Conservation (phyloP, 345 rosid species). For the Hibiscus syriacus region DNA sequence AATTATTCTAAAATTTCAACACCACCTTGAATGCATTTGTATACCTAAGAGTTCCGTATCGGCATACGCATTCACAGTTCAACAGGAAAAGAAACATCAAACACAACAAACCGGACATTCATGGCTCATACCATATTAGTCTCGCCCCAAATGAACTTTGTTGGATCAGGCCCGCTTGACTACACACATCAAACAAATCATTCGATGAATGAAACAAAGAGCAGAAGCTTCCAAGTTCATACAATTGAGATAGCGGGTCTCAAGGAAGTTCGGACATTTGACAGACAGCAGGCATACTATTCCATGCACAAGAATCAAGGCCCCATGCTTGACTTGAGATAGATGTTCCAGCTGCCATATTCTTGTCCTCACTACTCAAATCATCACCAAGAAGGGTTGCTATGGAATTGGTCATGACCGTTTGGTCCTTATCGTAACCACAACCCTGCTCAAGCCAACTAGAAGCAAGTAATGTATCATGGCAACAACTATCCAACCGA, state of each 20-base stretch:
- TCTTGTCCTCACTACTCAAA: slow-evolving; percentile 48
- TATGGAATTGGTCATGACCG: slow-evolving; percentile 48
- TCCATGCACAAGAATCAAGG: slow-evolving; percentile 69
- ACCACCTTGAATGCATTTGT: slow-evolving; percentile 1
- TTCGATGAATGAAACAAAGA: slow-evolving; percentile 1
- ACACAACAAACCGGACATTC: slow-evolving; percentile 9
- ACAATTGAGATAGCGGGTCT: slow-evolving; percentile 9
- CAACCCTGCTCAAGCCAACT: slow-evolving; percentile 65
- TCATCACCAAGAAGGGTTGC: slow-evolving; percentile 67
- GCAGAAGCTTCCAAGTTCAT: slow-evolving; percentile 4
- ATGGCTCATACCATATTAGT: not conserved
- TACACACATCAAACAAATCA: slow-evolving; percentile 12
- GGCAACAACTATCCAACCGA: slow-evolving; percentile 32
- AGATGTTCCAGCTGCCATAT: slow-evolving; percentile 42
- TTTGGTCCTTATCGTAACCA: slow-evolving; percentile 47
- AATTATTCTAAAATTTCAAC: slow-evolving; percentile 11
- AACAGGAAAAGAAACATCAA: not conserved
- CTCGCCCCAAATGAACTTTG: not conserved
- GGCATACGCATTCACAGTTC: slow-evolving; percentile 8
- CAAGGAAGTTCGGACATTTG: slow-evolving; percentile 56
- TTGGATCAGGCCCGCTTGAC: not conserved
- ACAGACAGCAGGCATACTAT: slow-evolving; percentile 78
- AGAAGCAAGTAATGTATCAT: slow-evolving; percentile 66
- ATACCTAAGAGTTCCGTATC: not conserved
- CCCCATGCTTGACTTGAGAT: slow-evolving; percentile 48